Percentiles rank a stretch among this genome's conserved stretches.
These are phyloP conservation scores for Arthroderma sp. DNA, from an alignment of 2,329 filamentous ascomycete species.

Conservation along the genomic window DNA sequence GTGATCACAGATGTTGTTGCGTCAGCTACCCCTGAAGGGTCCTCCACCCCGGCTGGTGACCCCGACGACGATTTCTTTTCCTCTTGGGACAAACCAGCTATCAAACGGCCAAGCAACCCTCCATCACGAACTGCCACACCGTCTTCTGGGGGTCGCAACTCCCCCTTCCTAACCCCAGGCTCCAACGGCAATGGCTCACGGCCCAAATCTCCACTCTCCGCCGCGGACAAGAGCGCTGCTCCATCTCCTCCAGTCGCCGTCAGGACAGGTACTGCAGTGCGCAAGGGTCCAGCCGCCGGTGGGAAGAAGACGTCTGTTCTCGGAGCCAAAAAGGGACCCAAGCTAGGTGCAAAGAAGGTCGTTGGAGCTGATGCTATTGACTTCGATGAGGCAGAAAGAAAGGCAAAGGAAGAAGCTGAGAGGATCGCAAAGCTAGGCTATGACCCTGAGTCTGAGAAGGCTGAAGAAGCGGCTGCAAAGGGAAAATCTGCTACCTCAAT, in stretches of 20 bases:
- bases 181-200: conserved; percentile 59
- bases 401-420: conserved; percentile 94
- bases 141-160: conserved; percentile 67
- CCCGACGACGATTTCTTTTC: conserved; percentile 93
- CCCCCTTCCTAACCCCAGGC: conserved; percentile 73
- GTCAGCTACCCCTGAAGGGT: conserved; percentile 49
- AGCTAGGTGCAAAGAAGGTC: conserved; percentile 89
- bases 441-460: conserved; percentile 75
- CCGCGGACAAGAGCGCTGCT: conserved; percentile 41
- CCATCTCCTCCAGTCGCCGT: conserved; percentile 50
- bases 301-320: conserved; percentile 77
- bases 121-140: conserved; percentile 82
- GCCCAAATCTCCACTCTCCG: conserved; percentile 68
- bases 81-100: conserved; percentile 94
- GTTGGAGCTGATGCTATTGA: conserved; percentile 63
- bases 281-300: conserved; percentile 54
- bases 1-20: conserved; percentile 62
- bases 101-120: conserved; percentile 91
- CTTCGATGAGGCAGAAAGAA: conserved; percentile 94
- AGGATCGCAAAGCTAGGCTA: conserved; percentile 92
- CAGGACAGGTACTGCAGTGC: conserved; percentile 65
- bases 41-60: conserved; percentile 68
- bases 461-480: conserved; percentile 26
- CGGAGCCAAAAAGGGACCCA: conserved; percentile 67
- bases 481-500: conserved; percentile 48